Percentiles rank a stretch among this genome's conserved stretches.
These are phyloP conservation scores for Cnidoscolus chayamansa DNA, from an alignment of 441 rosid genomes.

Conservation along the genomic window DNA sequence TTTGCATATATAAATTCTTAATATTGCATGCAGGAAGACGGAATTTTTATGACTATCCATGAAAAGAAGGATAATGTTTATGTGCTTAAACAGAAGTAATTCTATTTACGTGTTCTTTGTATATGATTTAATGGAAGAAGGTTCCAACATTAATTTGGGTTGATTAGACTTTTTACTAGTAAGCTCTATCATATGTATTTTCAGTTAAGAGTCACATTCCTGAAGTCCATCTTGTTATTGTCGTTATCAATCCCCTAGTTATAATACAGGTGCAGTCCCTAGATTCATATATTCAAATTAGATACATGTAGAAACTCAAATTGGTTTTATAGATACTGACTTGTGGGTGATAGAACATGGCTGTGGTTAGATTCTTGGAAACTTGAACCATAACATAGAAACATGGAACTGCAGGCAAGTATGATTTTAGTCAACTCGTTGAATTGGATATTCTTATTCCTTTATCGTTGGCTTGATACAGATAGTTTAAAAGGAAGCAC, in stretches of 20 bases:
- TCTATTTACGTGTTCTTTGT: too few species aligned
- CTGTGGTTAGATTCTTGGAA: background rate
- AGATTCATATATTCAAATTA: background rate
- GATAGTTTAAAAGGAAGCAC: background rate
- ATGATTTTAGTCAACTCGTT: background rate
- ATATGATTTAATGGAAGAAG: background rate
- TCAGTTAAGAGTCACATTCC: background rate
- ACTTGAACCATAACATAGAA: background rate
- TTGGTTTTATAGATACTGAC: background rate
- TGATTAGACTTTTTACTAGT: background rate
- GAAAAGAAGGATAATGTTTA: too few species aligned
- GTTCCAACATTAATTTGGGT: background rate
- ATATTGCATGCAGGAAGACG: background rate
- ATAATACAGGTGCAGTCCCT: background rate
- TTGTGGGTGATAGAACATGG: background rate
- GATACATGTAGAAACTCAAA: background rate
- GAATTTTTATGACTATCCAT: too few species aligned
- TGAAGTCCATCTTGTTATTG: background rate
- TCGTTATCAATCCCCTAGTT: background rate
- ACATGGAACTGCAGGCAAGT: background rate
- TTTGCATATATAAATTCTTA: background rate
- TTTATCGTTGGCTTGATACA: background rate
- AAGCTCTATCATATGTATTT: background rate
- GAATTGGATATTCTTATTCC: background rate
- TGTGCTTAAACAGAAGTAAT: too few species aligned